Conservation (phyloP, 1,284 basidiomycete genomes). For the Peniophora sp. region DNA sequence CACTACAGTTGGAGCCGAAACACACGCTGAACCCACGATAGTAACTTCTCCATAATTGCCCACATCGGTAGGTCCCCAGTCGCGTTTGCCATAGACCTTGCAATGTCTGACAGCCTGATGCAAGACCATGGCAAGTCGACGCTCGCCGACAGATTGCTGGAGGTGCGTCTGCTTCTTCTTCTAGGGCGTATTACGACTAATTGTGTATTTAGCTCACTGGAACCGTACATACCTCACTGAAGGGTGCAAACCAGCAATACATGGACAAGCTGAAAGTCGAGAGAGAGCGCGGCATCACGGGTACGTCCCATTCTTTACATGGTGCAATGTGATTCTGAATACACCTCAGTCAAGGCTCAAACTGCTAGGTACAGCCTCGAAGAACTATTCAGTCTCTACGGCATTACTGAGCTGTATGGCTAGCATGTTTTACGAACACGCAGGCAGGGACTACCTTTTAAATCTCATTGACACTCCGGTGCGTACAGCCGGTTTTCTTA, state of each 20-base stretch:
- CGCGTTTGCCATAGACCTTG: neutral
- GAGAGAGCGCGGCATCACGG: slow-evolving; percentile 89
- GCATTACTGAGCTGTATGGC: neutral
- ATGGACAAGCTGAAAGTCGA: slow-evolving; percentile 96
- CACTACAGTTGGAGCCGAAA: too few species aligned
- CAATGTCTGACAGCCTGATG: neutral
- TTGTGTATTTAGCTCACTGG: slow-evolving; percentile 63
- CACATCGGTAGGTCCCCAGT: slow-evolving; percentile 60
- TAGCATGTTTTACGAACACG: slow-evolving; percentile 70
- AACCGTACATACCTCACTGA: slow-evolving; percentile 65
- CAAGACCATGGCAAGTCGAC: slow-evolving; percentile 92
- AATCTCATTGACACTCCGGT: slow-evolving; percentile 97
- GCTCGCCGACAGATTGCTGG: slow-evolving; percentile 78
- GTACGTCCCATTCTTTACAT: slow-evolving; percentile 30
- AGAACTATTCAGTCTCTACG: neutral
- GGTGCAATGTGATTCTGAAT: neutral
- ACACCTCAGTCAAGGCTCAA: slow-evolving; percentile 74
- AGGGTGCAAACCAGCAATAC: slow-evolving; percentile 79
- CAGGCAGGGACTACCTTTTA: slow-evolving; percentile 64
- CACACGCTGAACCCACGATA: too few species aligned
- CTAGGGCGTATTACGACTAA: slow-evolving; percentile 2
- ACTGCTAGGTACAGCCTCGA: slow-evolving; percentile 63
- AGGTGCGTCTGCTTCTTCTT: slow-evolving; percentile 33
- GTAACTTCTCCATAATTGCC: slow-evolving; percentile 92
- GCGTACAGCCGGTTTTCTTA: slow-evolving; percentile 14